Conservation (phyloP, 306 rosid species). For the Casuarina cunninghamiana region DNA sequence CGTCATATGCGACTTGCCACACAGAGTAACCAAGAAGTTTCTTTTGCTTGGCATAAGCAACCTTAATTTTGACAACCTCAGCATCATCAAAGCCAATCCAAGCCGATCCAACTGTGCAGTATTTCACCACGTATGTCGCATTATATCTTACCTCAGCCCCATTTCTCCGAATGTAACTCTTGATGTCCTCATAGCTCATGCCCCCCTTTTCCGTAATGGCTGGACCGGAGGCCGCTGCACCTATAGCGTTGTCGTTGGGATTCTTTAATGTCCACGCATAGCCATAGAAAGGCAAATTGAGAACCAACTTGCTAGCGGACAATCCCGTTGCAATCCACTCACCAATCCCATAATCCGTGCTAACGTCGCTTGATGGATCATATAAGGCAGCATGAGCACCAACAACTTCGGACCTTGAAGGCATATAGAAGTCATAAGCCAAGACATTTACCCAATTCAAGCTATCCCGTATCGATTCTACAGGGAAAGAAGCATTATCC, state of each 20-base stretch:
- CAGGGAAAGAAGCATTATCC: slow-evolving; percentile 14
- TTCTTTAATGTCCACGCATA: slow-evolving; percentile 34
- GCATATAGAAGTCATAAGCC: slow-evolving; percentile 25
- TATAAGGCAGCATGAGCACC: slow-evolving; percentile 28
- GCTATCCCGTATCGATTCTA: slow-evolving; percentile 31
- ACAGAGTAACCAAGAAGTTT: slow-evolving; percentile 36
- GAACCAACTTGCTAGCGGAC: slow-evolving; percentile 25
- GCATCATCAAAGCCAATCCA: slow-evolving; percentile 54
- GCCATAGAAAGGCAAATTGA: slow-evolving; percentile 42
- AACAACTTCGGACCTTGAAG: slow-evolving; percentile 1
- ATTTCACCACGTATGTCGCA: slow-evolving; percentile 36
- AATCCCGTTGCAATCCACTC: slow-evolving; percentile 30
- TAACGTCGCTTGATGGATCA: slow-evolving; percentile 20
- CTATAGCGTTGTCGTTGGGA: slow-evolving; percentile 13
- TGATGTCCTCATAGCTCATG: slow-evolving; percentile 27
- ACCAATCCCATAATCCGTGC: slow-evolving; percentile 23
- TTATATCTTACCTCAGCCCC: slow-evolving; percentile 19
- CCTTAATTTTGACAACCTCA: slow-evolving; percentile 37
- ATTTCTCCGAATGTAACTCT: not conserved
- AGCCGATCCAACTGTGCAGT: slow-evolving; percentile 32
- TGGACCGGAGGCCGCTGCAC: slow-evolving; percentile 35
- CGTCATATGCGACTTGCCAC: slow-evolving; percentile 36
- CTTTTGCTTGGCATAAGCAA: slow-evolving; percentile 37
- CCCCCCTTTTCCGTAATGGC: slow-evolving; percentile 6
- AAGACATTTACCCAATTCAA: slow-evolving; percentile 43